Conservation (phyloP, 2,329 filamentous ascomycete species). For the Ophiostoma sp. region DNA sequence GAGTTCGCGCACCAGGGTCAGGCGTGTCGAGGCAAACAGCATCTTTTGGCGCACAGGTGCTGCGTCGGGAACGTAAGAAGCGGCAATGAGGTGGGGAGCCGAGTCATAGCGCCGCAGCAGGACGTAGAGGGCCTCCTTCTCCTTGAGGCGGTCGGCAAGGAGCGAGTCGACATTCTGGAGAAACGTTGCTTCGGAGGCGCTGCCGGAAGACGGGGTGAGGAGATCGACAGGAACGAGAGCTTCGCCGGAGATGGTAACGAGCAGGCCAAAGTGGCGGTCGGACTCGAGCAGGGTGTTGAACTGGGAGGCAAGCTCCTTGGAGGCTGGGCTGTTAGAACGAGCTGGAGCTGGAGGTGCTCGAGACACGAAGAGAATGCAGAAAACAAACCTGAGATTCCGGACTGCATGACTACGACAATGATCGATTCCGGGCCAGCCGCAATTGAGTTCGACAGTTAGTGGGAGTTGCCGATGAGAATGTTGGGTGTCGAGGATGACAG, state of each 20-base stretch:
- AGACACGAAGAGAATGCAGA: background rate
- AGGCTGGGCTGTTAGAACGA: constrained; percentile 48
- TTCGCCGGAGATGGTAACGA: constrained; percentile 66
- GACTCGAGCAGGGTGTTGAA: constrained; percentile 65
- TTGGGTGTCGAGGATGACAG: constrained; percentile 3
- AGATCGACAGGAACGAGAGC: constrained; percentile 56
- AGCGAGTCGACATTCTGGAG: constrained; percentile 53
- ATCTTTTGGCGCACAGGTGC: constrained; percentile 81
- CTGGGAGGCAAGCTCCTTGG: constrained; percentile 67
- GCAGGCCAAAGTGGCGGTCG: constrained; percentile 59
- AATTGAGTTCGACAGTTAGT: background rate
- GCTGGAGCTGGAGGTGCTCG: background rate
- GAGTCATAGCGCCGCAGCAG: constrained; percentile 63
- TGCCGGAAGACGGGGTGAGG: constrained; percentile 48
- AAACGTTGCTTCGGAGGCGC: constrained; percentile 54
- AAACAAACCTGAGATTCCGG: constrained; percentile 64
- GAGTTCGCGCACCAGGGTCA: constrained; percentile 70
- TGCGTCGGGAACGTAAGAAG: constrained; percentile 74
- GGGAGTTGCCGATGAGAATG: background rate
- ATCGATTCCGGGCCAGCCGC: constrained; percentile 18
- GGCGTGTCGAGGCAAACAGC: constrained; percentile 72
- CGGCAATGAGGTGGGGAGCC: constrained; percentile 56
- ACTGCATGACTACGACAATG: constrained; percentile 58
- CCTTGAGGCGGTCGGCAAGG: constrained; percentile 59
- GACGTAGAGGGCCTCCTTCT: constrained; percentile 65